Evolutionary conservation across 176 grass and related monocot species (phyloP).

Genomic region (Oryza brachyantha): DNA sequence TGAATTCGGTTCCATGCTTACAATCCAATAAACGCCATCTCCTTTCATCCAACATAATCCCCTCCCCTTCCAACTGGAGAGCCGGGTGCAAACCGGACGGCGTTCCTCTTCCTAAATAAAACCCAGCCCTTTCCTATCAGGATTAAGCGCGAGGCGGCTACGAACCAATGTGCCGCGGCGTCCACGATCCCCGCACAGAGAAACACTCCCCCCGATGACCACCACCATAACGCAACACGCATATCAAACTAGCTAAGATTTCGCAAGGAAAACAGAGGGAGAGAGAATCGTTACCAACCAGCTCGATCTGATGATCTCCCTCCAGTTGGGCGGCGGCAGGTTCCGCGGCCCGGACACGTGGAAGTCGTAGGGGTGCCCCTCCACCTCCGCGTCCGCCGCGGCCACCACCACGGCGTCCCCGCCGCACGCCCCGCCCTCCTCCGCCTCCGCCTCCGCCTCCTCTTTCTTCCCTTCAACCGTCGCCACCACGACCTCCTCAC

Average conservation of each 20-base stretch:
- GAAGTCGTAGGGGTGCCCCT: constrained; percentile 85
- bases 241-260: background rate
- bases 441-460: constrained; percentile 9
- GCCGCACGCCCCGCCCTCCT: constrained; percentile 28
- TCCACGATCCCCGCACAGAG: background rate
- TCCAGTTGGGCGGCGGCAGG: constrained; percentile 78
- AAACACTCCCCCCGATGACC: background rate
- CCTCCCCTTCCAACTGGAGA: background rate
- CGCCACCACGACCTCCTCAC: constrained; percentile 2
- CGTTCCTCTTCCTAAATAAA: background rate
- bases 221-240: background rate
- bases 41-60: background rate
- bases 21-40: background rate
- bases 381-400: constrained; percentile 39
- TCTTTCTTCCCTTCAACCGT: background rate
- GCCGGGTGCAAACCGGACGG: background rate
- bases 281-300: constrained; percentile 57
- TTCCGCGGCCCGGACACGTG: constrained; percentile 81
- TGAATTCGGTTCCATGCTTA: background rate
- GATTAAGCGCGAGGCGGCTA: background rate
- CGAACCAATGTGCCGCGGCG: background rate
- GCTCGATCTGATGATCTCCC: constrained; percentile 82
- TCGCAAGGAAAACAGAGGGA: background rate
- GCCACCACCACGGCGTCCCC: constrained; percentile 48
- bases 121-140: background rate